phyloP scores from a whole-genome alignment of 805 yeast genomes.

The Komagataella populi region DNA sequence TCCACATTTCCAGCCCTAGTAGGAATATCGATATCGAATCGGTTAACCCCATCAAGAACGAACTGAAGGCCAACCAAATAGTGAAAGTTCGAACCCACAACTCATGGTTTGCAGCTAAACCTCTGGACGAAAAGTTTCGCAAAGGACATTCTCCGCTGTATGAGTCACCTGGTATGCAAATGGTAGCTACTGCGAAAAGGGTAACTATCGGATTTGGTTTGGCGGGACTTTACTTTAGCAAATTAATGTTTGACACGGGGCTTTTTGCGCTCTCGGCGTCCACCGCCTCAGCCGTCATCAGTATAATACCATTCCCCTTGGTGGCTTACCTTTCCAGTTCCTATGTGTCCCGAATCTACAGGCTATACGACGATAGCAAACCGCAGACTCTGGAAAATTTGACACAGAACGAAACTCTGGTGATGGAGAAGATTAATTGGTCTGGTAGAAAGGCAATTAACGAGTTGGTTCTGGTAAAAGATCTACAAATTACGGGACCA shows the following conservation, averaged over 20 bases:
- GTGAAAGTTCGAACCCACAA: constrained; percentile 17
- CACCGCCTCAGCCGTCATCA: constrained; percentile 22
- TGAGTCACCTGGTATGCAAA: constrained; percentile 46
- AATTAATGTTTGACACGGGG: constrained; percentile 38
- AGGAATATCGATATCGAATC: constrained; percentile 4
- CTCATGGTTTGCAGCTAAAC: constrained; percentile 11
- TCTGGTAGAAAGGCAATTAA: constrained; percentile 58
- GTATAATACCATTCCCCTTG: constrained; percentile 44
- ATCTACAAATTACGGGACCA: constrained; percentile 21
- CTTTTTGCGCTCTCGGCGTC: constrained; percentile 38
- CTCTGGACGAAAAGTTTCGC: constrained; percentile 37
- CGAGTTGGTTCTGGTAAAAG: constrained; percentile 38
- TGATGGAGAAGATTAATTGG: constrained; percentile 53
- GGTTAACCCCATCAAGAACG: constrained; percentile 4
- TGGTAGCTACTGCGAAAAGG: constrained; percentile 49
- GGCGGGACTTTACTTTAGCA: constrained; percentile 49
- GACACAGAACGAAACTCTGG: constrained; percentile 44
- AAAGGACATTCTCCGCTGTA: constrained; percentile 51
- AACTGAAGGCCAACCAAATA: constrained; percentile 1
- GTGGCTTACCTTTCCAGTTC: constrained; percentile 41
- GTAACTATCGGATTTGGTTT: constrained; percentile 48
- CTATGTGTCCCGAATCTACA: constrained; percentile 58
- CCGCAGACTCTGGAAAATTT: constrained; percentile 56
- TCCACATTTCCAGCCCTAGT: not conserved
- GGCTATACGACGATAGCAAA: constrained; percentile 49